A percentile compares a stretch with the other conserved stretches of the same genome.
Conservation (phyloP, 257 asterid genomes). For the Schizonepeta tenuifolia region DNA sequence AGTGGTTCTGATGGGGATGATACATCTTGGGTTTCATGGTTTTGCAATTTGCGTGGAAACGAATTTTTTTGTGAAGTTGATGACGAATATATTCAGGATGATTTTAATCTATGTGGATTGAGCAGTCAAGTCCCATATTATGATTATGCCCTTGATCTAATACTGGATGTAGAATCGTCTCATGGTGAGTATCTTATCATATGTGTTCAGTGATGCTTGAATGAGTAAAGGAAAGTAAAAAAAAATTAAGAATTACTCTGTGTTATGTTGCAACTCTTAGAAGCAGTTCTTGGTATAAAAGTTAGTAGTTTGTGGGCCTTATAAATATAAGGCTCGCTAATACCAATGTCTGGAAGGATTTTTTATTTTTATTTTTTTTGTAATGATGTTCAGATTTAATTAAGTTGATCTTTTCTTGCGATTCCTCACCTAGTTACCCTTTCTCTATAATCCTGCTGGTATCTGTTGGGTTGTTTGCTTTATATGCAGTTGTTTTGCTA, state of each 20-base stretch:
- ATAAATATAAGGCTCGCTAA: too few species aligned
- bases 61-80: constrained; percentile 98
- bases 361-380: too few species aligned
- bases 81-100: constrained; percentile 97
- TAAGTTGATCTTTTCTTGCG: too few species aligned
- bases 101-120: constrained; percentile 94
- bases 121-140: constrained; percentile 97
- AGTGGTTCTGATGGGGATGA: constrained; percentile 99
- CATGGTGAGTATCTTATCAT: constrained; percentile 62
- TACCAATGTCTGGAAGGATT: too few species aligned
- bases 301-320: background rate
- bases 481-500: background rate
- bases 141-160: constrained; percentile 93
- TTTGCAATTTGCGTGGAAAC: constrained; percentile 97
- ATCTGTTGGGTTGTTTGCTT: background rate
- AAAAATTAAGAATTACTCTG: background rate
- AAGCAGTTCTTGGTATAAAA: background rate
- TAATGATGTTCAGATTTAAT: too few species aligned
- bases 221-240: too few species aligned
- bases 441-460: background rate
- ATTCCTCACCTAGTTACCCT: background rate
- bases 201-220: background rate
- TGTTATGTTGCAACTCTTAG: background rate
- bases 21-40: constrained; percentile 99
- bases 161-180: constrained; percentile 93